Percentiles rank a stretch among this genome's conserved stretches.
Conservation (phyloP, 192 early-diverging fungal genomes). For the Coemansia sp. region DNA sequence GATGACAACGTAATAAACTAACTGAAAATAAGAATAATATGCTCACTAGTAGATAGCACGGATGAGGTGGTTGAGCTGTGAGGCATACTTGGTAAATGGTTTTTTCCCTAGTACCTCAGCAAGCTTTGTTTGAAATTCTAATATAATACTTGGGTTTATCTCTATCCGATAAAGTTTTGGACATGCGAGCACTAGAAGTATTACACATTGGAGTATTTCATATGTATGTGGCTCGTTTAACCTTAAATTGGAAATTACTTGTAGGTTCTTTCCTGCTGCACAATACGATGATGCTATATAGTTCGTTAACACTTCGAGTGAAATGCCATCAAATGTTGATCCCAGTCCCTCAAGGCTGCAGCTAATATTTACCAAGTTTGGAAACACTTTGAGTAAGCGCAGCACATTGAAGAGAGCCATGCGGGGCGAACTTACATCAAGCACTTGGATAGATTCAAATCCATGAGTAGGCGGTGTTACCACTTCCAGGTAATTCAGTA, state of each 20-base stretch:
- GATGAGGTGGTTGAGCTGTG: no score
- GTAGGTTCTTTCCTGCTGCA: background rate
- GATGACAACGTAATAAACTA: no score
- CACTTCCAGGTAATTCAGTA: no score
- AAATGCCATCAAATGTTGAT: background rate
- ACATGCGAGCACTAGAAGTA: no score
- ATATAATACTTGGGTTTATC: background rate
- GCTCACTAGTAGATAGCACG: no score
- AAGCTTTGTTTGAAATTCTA: background rate
- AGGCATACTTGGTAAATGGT: no score
- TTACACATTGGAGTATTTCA: background rate
- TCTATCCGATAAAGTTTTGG: background rate
- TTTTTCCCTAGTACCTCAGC: background rate
- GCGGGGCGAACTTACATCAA: no score
- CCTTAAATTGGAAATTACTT: background rate
- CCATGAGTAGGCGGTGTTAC: no score
- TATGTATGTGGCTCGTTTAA: background rate
- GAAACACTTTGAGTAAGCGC: background rate
- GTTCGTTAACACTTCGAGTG: background rate
- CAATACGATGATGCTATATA: background rate
- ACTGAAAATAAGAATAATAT: no score
- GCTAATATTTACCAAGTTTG: background rate
- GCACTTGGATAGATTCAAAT: no score
- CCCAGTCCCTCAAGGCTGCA: background rate
- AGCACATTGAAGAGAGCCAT: background rate